Conservation (phyloP, 352 stramenopile genomes). For the Pythium angustatum region DNA sequence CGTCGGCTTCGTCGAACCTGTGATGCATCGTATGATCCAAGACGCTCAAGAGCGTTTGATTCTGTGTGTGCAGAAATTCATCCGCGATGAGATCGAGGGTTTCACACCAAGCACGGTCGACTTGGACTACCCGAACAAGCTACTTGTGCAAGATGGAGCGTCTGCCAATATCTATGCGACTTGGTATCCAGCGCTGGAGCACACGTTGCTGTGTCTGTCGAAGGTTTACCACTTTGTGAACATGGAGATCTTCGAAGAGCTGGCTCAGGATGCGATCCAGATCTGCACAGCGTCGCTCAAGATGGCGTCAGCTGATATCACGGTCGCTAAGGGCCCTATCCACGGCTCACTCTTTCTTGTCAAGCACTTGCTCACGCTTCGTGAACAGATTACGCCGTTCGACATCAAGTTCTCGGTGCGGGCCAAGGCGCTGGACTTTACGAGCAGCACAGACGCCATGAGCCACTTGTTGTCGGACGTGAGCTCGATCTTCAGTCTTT, state of each 20-base stretch:
- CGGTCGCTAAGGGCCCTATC: constrained; percentile 45
- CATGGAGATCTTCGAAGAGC: constrained; percentile 85
- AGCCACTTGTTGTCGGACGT: constrained; percentile 67
- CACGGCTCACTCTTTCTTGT: constrained; percentile 79
- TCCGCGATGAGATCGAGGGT: constrained; percentile 81
- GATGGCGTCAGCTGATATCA: constrained; percentile 71
- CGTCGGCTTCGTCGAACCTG: constrained; percentile 61
- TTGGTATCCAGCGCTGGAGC: constrained; percentile 83
- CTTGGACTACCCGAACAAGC: constrained; percentile 74
- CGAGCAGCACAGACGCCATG: constrained; percentile 73
- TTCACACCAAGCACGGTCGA: constrained; percentile 57
- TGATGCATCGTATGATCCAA: constrained; percentile 85
- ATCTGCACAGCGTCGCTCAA: constrained; percentile 78
- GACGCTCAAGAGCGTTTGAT: constrained; percentile 83
- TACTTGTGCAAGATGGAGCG: constrained; percentile 38
- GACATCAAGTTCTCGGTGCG: constrained; percentile 79
- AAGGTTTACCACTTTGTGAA: constrained; percentile 87
- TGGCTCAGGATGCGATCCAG: constrained; percentile 82
- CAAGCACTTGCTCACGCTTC: constrained; percentile 80
- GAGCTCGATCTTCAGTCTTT: constrained; percentile 65
- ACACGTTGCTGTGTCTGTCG: constrained; percentile 83
- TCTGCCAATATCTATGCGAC: constrained; percentile 60
- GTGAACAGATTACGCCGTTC: constrained; percentile 85
- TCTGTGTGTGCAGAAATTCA: constrained; percentile 83
- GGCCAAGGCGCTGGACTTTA: constrained; percentile 77